These are phyloP conservation scores for Mycena capillaripes DNA, from an alignment of 768 basidiomycete genomes.

Conservation along the genomic window DNA sequence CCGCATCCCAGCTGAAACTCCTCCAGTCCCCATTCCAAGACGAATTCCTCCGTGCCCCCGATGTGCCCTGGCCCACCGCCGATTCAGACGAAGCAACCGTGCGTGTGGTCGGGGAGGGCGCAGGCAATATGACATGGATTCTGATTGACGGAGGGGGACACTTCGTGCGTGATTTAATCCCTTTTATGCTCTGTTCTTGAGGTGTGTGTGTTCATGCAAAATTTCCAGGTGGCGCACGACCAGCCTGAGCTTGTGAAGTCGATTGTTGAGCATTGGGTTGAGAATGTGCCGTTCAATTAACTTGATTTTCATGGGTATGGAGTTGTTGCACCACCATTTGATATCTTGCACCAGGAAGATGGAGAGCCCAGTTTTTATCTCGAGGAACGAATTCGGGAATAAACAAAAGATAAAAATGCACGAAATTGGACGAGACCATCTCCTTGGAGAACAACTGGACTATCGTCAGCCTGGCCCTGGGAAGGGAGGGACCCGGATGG, in stretches of 20 bases:
- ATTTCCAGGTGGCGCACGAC: no score
- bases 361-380: no score
- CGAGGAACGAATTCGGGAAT: no score
- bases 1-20: not conserved
- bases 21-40: not conserved
- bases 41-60: not conserved
- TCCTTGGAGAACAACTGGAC: conserved; percentile 9
- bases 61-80: not conserved
- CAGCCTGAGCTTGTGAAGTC: no score
- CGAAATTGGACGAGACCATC: conserved; percentile 16
- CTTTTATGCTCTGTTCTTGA: no score
- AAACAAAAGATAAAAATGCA: conserved; percentile 15
- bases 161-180: not conserved
- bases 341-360: not conserved
- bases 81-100: not conserved
- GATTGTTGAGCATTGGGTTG: no score
- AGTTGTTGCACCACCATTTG: not conserved
- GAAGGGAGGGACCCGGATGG: not conserved
- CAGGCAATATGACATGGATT: not conserved
- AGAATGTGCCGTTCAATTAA: no score
- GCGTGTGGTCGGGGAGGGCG: not conserved
- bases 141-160: not conserved
- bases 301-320: no score
- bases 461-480: not conserved
- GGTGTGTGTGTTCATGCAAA: no score